phyloP scores from a whole-genome alignment of 1,139 yeast species.

The Magnusiomyces tetraspermus region DNA sequence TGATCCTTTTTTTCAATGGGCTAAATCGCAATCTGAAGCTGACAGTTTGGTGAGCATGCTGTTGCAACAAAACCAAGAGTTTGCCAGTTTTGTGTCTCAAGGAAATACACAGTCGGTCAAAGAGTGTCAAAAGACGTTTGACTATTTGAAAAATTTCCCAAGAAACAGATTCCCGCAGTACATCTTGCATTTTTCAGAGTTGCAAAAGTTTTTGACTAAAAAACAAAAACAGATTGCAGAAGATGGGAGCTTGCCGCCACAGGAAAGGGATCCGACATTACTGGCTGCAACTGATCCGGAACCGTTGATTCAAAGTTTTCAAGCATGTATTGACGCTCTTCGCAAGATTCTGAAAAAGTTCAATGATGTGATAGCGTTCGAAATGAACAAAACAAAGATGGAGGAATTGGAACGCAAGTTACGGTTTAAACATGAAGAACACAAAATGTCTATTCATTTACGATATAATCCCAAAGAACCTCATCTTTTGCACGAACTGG shows the following conservation, averaged over 20 bases:
- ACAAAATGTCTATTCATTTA: slow-evolving; percentile 7
- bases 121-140: slow-evolving; percentile 8
- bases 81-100: slow-evolving; percentile 6
- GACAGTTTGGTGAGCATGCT: slow-evolving; percentile 5
- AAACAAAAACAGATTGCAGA: neutral
- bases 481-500: slow-evolving; percentile 6
- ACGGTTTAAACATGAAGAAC: slow-evolving; percentile 6
- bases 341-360: slow-evolving; percentile 3
- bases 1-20: slow-evolving; percentile 11
- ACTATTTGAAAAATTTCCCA: slow-evolving; percentile 10
- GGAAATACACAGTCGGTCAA: slow-evolving; percentile 3
- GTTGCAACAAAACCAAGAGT: slow-evolving; percentile 4
- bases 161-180: slow-evolving; percentile 13
- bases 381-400: slow-evolving; percentile 7
- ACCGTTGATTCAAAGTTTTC: slow-evolving; percentile 4
- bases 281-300: neutral
- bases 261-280: slow-evolving; percentile 3
- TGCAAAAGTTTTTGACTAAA: neutral
- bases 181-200: neutral
- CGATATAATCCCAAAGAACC: slow-evolving; percentile 8
- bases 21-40: slow-evolving; percentile 8
- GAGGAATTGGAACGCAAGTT: slow-evolving; percentile 6
- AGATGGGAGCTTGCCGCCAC: slow-evolving; percentile 4
- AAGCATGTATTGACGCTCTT: slow-evolving; percentile 7
- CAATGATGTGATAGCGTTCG: slow-evolving; percentile 9